These are phyloP conservation scores for Chenopodium berlandieri DNA, from an alignment of 148 eudicot species.

Conservation along the genomic window DNA sequence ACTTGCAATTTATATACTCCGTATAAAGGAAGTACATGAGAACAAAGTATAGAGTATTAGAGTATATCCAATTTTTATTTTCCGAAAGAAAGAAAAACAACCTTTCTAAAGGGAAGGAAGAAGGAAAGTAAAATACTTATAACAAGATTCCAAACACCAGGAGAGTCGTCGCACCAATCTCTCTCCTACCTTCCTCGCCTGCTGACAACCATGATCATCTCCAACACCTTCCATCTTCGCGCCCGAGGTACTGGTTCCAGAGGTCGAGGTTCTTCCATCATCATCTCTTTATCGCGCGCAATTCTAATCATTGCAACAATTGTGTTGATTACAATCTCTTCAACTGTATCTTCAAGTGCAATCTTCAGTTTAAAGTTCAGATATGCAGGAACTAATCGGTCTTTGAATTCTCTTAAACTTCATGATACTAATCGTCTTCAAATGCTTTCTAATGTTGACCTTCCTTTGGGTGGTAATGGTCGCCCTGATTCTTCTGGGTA, in stretches of 20 bases:
- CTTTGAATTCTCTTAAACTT: constrained; percentile 56
- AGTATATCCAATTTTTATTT: no score
- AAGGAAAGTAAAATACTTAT: no score
- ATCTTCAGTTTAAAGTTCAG: constrained; percentile 64
- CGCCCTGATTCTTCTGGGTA: constrained; percentile 91
- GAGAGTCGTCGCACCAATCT: not conserved
- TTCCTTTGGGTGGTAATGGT: constrained; percentile 83
- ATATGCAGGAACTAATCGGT: constrained; percentile 61
- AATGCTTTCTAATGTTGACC: constrained; percentile 73
- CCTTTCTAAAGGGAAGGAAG: no score
- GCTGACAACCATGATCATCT: not conserved
- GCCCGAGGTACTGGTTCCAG: not conserved
- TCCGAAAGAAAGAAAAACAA: no score
- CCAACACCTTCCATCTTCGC: not conserved
- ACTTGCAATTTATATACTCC: no score
- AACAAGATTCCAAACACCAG: not conserved
- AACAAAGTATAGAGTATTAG: no score
- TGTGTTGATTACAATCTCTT: constrained; percentile 8
- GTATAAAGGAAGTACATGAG: no score
- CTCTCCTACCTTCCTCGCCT: not conserved
- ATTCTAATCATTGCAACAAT: constrained; percentile 7
- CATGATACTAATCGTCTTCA: constrained; percentile 71
- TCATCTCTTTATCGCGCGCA: not conserved
- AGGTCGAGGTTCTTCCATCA: not conserved
- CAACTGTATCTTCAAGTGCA: constrained; percentile 29